Evolutionary conservation across 1,284 basidiomycete genomes (phyloP), one percentile per base, ranked within the genome.

Genomic region (Pholiota adiposa): DNA sequence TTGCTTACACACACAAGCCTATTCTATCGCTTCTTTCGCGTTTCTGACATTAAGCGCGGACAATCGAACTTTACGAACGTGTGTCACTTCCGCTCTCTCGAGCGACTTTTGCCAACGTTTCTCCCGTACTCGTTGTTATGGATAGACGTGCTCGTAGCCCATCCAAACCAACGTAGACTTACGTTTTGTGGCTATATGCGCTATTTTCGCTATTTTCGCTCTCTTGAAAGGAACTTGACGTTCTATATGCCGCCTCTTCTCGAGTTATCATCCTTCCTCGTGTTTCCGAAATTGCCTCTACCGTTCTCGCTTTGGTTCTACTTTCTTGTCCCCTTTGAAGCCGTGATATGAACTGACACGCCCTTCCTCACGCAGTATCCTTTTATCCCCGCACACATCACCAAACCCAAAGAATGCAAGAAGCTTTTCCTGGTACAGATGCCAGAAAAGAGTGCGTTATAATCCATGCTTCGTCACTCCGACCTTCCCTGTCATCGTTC

Each of bases 361-460:
- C 41, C 19, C n/a, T 57, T 25, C 55, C 38, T 57, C 43, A 33
- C 46, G 25, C 62, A 98, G 96, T 99, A 99, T 72, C 97, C 97
- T 0, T 98, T 97, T 75, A 86, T 96, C 59, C 97, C 97, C 1
- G 94, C 96, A 43, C 97, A 99, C 76, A 93, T 98, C 61, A 96
- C 94, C 44, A 94, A 96, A 72, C 97, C 97, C 8, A 99, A 98
- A 77, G 97, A 99, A 74, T 94, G 94, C 82, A 98, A 98, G 79
- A 97, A 96, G 73, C 83, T 98, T 50, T 98, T 94, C 78, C 81
- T 98, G 46, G 94, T 98, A 5, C 93, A 97, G 69, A 93, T 98
- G 86, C 96, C 97, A 1, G 92, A 95, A 70, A 85, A 88, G 64
- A 97, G 96, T 97, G 64, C 68, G 92, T 84, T 34, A 25, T 21